phyloP scores from a whole-genome alignment of 352 stramenopile species.

The Phytophthora multivora region DNA sequence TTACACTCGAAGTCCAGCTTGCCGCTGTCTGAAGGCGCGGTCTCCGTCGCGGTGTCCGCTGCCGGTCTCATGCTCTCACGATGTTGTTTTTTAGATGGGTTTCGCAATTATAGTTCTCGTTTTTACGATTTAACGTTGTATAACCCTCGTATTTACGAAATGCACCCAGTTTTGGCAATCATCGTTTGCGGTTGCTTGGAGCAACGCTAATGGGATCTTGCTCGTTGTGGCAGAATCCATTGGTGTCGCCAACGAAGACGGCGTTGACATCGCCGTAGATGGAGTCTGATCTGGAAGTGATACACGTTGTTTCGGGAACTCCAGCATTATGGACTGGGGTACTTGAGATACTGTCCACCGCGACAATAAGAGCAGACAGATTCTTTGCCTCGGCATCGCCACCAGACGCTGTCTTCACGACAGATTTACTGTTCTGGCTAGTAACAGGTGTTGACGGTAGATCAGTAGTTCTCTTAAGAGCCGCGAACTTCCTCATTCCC shows the following conservation, averaged over 20 bases:
- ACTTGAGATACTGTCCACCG: slow-evolving; percentile 5
- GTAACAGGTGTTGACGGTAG: slow-evolving; percentile 1
- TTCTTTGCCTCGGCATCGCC: slow-evolving; percentile 4
- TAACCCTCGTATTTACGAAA: slow-evolving; percentile 5
- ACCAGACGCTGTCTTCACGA: background rate
- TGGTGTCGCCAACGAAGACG: slow-evolving; percentile 35
- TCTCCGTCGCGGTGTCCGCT: slow-evolving; percentile 6
- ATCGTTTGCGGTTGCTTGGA: slow-evolving; percentile 50
- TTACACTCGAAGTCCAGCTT: slow-evolving; percentile 85
- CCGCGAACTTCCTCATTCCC: slow-evolving; percentile 57
- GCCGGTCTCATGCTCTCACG: background rate
- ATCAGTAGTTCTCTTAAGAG: slow-evolving; percentile 16
- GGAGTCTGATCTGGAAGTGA: slow-evolving; percentile 17
- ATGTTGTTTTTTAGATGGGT: background rate
- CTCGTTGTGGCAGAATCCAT: slow-evolving; percentile 27
- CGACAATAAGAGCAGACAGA: slow-evolving; percentile 25
- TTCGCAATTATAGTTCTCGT: slow-evolving; percentile 1
- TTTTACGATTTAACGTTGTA: slow-evolving; percentile 2
- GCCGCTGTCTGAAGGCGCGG: slow-evolving; percentile 19
- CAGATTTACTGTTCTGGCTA: slow-evolving; percentile 4
- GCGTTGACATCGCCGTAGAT: background rate
- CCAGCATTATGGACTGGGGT: background rate
- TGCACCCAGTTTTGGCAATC: slow-evolving; percentile 23
- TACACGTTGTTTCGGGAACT: background rate
- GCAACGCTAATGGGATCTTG: slow-evolving; percentile 12